phyloP scores from a whole-genome alignment of 805 yeast genomes.

The Nakazawaea wyomingensis region DNA sequence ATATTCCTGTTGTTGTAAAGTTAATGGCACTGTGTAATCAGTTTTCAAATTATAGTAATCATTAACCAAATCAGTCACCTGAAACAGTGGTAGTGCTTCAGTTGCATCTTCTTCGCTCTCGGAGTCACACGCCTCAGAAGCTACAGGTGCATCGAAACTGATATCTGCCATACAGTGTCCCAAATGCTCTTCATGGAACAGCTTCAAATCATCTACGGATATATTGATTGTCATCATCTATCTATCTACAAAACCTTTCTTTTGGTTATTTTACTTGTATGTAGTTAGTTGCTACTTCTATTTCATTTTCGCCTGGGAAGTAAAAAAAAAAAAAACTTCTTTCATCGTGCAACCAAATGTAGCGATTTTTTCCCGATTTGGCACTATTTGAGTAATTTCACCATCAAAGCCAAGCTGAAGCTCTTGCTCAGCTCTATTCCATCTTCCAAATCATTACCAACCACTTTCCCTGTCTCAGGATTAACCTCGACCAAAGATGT shows the following conservation, averaged over 20 bases:
- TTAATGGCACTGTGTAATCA: not conserved
- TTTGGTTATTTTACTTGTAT: too few species aligned
- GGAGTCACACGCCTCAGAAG: too few species aligned
- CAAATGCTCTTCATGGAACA: slow-evolving; percentile 2
- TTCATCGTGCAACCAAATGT: too few species aligned
- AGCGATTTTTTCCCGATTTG: too few species aligned
- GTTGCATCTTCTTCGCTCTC: too few species aligned
- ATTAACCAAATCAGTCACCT: slow-evolving; percentile 6
- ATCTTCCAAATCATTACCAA: slow-evolving; percentile 27
- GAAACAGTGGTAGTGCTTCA: not conserved
- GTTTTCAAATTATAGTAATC: slow-evolving; percentile 7
- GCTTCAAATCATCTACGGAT: not conserved
- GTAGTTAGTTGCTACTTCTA: too few species aligned
- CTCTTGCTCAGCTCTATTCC: slow-evolving; percentile 33
- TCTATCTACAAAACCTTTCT: too few species aligned
- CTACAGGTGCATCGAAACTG: not conserved
- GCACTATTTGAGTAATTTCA: slow-evolving; percentile 16
- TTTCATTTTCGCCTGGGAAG: too few species aligned
- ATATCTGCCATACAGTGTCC: not conserved
- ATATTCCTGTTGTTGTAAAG: slow-evolving; percentile 2
- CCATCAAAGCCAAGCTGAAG: slow-evolving; percentile 37
- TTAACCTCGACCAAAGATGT: slow-evolving; percentile 21
- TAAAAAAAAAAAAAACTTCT: not conserved
- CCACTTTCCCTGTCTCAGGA: slow-evolving; percentile 19
- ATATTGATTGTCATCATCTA: not conserved